Evolutionary conservation across 2,329 filamentous ascomycete species (phyloP).

Genomic region (Huntiella moniliformis): DNA sequence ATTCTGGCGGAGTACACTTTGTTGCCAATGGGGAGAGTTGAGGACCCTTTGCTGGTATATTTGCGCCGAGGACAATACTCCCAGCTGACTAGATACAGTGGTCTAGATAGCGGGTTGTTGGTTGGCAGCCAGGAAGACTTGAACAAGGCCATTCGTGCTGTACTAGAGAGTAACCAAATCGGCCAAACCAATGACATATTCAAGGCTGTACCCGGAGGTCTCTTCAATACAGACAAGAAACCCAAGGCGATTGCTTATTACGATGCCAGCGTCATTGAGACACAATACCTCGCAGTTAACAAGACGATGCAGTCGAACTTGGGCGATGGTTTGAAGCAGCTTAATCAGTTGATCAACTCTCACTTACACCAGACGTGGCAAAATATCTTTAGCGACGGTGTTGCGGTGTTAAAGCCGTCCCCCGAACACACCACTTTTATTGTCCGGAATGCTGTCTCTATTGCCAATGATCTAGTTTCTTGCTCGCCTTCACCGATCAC

Average conservation of each 20-base stretch:
- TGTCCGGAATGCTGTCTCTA: slow-evolving; percentile 46
- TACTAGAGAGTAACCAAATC: slow-evolving; percentile 35
- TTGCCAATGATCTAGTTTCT: slow-evolving; percentile 56
- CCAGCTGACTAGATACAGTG: slow-evolving; percentile 53
- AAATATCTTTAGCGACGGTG: slow-evolving; percentile 54
- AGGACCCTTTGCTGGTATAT: slow-evolving; percentile 52
- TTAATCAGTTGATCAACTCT: slow-evolving; percentile 61
- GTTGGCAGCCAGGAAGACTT: slow-evolving; percentile 49
- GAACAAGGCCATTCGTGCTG: slow-evolving; percentile 40
- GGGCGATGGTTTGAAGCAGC: slow-evolving; percentile 40
- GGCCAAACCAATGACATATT: slow-evolving; percentile 44
- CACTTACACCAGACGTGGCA: slow-evolving; percentile 81
- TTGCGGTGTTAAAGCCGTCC: slow-evolving; percentile 65
- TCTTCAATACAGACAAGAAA: slow-evolving; percentile 45
- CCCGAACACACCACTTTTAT: slow-evolving; percentile 57
- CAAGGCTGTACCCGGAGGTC: slow-evolving; percentile 36
- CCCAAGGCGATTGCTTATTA: slow-evolving; percentile 63
- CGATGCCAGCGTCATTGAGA: slow-evolving; percentile 38
- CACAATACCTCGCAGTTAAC: slow-evolving; percentile 48
- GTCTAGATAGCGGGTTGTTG: slow-evolving; percentile 52
- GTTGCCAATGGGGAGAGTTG: slow-evolving; percentile 62
- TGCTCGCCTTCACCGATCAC: slow-evolving; percentile 60
- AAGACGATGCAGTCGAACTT: slow-evolving; percentile 39
- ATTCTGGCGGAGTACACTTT: slow-evolving; percentile 62
- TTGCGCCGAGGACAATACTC: slow-evolving; percentile 62